Conservation (phyloP, 768 basidiomycete genomes). For the Cytidiella melzeri region DNA sequence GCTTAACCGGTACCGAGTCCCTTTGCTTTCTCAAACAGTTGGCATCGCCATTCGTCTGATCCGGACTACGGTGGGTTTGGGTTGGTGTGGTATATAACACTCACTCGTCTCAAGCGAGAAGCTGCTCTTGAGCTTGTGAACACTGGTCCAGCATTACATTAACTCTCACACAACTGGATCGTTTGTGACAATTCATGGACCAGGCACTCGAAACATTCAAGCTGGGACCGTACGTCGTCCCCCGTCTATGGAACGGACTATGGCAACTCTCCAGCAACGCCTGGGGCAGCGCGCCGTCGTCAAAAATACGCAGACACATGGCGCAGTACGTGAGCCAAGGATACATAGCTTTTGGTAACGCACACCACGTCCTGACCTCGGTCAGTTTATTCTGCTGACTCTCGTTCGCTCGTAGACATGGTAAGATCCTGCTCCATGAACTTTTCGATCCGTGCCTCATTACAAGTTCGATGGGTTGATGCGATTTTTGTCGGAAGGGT, state of each 20-base stretch:
- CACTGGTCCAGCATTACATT: no score
- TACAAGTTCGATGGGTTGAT: neutral
- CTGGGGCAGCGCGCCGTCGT: slow-evolving; percentile 70
- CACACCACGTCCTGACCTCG: neutral
- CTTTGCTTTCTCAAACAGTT: no score
- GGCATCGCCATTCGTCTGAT: no score
- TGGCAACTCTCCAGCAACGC: slow-evolving; percentile 87
- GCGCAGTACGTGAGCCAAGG: slow-evolving; percentile 52
- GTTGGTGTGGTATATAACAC: no score
- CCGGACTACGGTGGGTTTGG: no score
- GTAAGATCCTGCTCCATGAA: slow-evolving; percentile 27
- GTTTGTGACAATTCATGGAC: no score
- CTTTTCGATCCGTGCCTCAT: neutral
- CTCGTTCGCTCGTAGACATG: slow-evolving; percentile 40
- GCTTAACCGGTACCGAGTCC: no score
- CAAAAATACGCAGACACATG: slow-evolving; percentile 66
- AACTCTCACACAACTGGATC: no score
- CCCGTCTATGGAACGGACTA: slow-evolving; percentile 32
- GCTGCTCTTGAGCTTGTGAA: no score
- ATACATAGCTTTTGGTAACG: slow-evolving; percentile 57
- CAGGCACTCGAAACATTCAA: slow-evolving; percentile 16
- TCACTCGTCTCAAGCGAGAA: no score
- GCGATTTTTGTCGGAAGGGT: slow-evolving; percentile 7
- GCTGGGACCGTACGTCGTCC: slow-evolving; percentile 18
- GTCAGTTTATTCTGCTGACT: neutral